Evolutionary conservation across 306 rosid species (phyloP), one percentile per base, ranked within the genome.

Genomic region (Gleditsia sinensis): DNA sequence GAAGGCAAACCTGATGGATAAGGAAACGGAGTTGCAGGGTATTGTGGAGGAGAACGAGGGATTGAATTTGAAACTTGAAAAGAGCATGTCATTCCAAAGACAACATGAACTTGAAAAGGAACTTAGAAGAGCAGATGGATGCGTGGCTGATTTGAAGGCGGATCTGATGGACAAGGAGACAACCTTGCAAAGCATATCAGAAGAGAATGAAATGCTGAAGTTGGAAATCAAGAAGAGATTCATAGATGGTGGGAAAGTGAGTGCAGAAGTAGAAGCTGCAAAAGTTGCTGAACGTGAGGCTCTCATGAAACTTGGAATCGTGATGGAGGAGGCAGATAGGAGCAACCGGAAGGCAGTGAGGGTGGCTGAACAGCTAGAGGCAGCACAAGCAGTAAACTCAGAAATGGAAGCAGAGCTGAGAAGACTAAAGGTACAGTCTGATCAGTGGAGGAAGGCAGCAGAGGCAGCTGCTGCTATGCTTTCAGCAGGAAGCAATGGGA

Each of bases 371-470:
- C 97, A 94, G 80, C 81, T 94, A 12, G 96, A 88, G 74, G 93
- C 92, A 21, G 89, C 89, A 3, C 96, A 94, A 77, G 88, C 70
- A 20, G 90, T 83, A 7, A 90, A 83, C 60, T 81, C 82, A 1
- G 98, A 95, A 67, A 81, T 87, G 91, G 99, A 92, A 80, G 82
- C 87, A 0, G 99, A 95, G 66, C 71, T 95, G 60, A 86, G 97
- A 85, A 88, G 84, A 78, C 75, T 95, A 16, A 92, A 88, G 80
- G 98, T 95, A 62, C 99, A 95, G 69, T 88, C 96, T 13, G 96
- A 92, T 77, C 99, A 95, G 57, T 95, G 97, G 98, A 92, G 98
- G 77, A 95, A 95, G 66, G 99, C 99, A 5, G 99, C 99, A 2
- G 99, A 95, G 60, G 98, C 99, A 1, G 99, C 99, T 10, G 98